Conservation (phyloP, 2,329 filamentous ascomycete genomes). For the Raffaelea albimanens region DNA sequence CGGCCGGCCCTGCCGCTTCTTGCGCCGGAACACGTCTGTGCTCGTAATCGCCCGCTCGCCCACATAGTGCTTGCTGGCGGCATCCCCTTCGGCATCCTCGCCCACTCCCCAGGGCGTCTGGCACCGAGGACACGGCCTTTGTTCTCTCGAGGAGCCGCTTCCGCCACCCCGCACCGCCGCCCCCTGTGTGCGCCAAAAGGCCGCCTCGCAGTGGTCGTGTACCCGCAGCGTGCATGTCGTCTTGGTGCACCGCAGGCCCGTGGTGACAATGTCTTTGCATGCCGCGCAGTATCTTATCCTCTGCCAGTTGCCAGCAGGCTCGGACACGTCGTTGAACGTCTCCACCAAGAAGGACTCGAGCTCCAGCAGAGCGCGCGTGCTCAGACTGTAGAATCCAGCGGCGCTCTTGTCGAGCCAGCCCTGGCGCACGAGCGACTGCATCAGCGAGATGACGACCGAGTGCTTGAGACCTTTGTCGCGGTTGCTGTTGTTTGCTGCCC, state of each 20-base stretch:
- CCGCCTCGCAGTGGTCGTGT: constrained; percentile 66
- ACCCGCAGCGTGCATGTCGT: constrained; percentile 59
- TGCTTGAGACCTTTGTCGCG: constrained; percentile 56
- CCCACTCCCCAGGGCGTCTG: constrained; percentile 38
- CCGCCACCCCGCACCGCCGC: constrained; percentile 39
- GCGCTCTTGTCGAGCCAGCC: constrained; percentile 75
- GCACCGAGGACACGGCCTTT: constrained; percentile 56
- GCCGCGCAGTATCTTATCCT: constrained; percentile 81
- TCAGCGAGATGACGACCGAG: constrained; percentile 64
- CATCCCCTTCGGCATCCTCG: constrained; percentile 3
- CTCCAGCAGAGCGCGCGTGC: constrained; percentile 74
- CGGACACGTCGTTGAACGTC: constrained; percentile 67
- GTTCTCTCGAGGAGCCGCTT: no score
- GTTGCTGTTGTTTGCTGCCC: not conserved
- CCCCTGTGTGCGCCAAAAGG: constrained; percentile 55
- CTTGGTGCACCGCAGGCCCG: constrained; percentile 67
- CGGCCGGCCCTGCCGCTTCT: constrained; percentile 25
- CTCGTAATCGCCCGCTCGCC: constrained; percentile 48
- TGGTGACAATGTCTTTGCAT: constrained; percentile 82
- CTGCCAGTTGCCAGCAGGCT: constrained; percentile 38
- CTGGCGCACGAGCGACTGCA: constrained; percentile 62
- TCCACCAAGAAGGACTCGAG: constrained; percentile 75
- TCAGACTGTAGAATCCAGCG: constrained; percentile 65
- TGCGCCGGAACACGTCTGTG: constrained; percentile 38
- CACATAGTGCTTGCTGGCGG: constrained; percentile 28